Evolutionary conservation across 345 rosid genomes (phyloP).

Genomic region (Jatropha curcas): DNA sequence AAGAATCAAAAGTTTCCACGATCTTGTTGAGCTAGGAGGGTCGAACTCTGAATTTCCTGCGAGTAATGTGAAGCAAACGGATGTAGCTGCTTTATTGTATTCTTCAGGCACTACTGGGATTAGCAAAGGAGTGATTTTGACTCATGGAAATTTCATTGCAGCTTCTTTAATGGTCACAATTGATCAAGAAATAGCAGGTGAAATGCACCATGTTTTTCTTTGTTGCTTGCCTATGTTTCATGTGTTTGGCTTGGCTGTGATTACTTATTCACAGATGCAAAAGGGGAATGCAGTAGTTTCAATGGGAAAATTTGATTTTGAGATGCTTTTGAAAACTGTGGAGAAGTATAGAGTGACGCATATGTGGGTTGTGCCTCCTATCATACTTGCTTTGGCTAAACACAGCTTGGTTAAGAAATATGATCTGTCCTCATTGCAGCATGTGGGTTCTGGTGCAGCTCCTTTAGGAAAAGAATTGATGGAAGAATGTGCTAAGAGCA

Average conservation of each 20-base stretch:
- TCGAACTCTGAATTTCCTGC: constrained; percentile 45
- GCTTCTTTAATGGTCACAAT: constrained; percentile 44
- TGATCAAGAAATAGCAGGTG: constrained; percentile 63
- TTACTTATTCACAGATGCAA: constrained; percentile 56
- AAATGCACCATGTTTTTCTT: constrained; percentile 46
- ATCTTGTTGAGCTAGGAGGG: constrained; percentile 50
- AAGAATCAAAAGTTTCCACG: constrained; percentile 39
- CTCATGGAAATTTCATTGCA: constrained; percentile 79
- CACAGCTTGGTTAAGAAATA: constrained; percentile 51
- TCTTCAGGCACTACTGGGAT: constrained; percentile 89
- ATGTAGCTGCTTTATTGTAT: constrained; percentile 66
- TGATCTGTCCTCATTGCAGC: constrained; percentile 67
- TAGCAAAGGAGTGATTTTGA: constrained; percentile 84
- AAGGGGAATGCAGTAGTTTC: constrained; percentile 62
- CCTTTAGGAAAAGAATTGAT: constrained; percentile 88
- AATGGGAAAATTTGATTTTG: constrained; percentile 70
- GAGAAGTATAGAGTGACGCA: constrained; percentile 67
- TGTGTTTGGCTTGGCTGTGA: constrained; percentile 67
- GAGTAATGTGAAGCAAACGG: constrained; percentile 52
- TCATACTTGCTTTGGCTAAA: constrained; percentile 81
- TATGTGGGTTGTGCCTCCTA: constrained; percentile 87
- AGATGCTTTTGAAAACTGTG: constrained; percentile 43
- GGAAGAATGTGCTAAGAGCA: constrained; percentile 65
- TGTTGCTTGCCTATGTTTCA: constrained; percentile 91
- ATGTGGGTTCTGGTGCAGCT: constrained; percentile 81